Conservation (phyloP, 1,284 basidiomycete species). For the Filobasidium uniguttulatum region DNA sequence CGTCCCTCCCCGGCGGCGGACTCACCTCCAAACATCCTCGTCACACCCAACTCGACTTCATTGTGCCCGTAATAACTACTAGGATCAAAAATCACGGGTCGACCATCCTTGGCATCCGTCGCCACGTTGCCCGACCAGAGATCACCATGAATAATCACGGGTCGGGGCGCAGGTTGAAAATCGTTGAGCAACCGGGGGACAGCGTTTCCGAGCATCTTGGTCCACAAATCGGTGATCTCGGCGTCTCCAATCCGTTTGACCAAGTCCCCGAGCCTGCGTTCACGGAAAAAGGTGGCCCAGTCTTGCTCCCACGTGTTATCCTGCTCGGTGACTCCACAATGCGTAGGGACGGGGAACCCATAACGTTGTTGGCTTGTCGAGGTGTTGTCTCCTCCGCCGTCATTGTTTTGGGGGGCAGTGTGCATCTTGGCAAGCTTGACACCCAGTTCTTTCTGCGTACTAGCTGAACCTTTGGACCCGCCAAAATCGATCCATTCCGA, state of each 20-base stretch:
- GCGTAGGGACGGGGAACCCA: constrained; percentile 64
- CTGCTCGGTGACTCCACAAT: constrained; percentile 63
- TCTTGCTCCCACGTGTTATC: constrained; percentile 62
- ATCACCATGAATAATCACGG: constrained; percentile 72
- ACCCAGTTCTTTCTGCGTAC: constrained; percentile 38
- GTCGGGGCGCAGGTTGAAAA: constrained; percentile 45
- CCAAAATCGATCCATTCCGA: constrained; percentile 54
- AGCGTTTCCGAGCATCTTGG: constrained; percentile 49
- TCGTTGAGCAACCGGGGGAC: constrained; percentile 57
- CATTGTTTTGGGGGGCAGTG: constrained; percentile 45
- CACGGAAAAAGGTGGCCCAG: constrained; percentile 54
- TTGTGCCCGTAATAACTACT: constrained; percentile 72
- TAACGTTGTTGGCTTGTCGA: constrained; percentile 40
- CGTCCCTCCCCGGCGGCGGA: not conserved
- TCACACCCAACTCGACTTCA: constrained; percentile 73
- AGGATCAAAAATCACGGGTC: constrained; percentile 68
- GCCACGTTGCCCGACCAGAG: constrained; percentile 52
- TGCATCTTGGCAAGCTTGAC: constrained; percentile 47
- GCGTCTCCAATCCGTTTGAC: constrained; percentile 41
- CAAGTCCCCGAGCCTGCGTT: constrained; percentile 44
- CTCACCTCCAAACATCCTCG: constrained; percentile 60
- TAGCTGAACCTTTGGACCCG: constrained; percentile 41
- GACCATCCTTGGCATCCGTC: constrained; percentile 42
- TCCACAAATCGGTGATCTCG: constrained; percentile 45
- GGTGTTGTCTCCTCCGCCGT: constrained; percentile 41